phyloP scores from a whole-genome alignment of 1,284 basidiomycete genomes.

The Microbotryomycetes sp. region DNA sequence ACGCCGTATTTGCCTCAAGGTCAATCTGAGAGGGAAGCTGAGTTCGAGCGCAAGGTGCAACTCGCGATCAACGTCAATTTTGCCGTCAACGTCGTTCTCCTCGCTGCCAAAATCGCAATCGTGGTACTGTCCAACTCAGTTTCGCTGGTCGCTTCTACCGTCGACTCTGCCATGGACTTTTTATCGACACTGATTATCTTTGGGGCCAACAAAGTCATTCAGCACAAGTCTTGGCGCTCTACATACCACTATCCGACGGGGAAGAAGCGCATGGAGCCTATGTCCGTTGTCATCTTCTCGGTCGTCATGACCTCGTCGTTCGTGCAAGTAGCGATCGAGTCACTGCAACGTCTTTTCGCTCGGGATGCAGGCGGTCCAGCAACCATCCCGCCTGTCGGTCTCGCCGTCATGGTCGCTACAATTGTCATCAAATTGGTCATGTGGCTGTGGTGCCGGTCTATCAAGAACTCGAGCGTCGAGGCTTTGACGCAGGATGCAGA shows the following conservation, averaged over 20 bases:
- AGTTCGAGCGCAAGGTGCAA: constrained; percentile 2
- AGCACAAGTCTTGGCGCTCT: constrained; percentile 27
- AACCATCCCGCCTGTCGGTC: constrained; percentile 36
- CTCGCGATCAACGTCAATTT: constrained; percentile 36
- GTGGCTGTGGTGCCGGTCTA: constrained; percentile 43
- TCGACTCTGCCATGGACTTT: constrained; percentile 51
- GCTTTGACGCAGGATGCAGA: constrained; percentile 40
- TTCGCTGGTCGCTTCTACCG: constrained; percentile 50
- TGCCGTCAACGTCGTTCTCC: constrained; percentile 47
- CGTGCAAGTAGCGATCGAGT: constrained; percentile 47
- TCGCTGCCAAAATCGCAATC: constrained; percentile 48
- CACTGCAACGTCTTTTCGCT: constrained; percentile 41
- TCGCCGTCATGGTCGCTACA: constrained; percentile 48
- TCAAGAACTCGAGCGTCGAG: constrained; percentile 41
- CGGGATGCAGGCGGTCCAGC: constrained; percentile 33
- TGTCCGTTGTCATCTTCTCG: constrained; percentile 46
- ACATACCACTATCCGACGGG: constrained; percentile 46
- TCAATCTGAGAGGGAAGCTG: neutral
- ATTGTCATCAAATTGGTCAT: constrained; percentile 49
- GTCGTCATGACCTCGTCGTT: constrained; percentile 52
- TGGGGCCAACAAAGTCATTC: constrained; percentile 27
- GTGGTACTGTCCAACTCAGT: constrained; percentile 51
- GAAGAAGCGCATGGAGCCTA: constrained; percentile 40
- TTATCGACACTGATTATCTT: constrained; percentile 44
- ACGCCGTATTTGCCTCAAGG: constrained; percentile 8